Conservation (phyloP, 768 basidiomycete species). For the Calocybe indica region DNA sequence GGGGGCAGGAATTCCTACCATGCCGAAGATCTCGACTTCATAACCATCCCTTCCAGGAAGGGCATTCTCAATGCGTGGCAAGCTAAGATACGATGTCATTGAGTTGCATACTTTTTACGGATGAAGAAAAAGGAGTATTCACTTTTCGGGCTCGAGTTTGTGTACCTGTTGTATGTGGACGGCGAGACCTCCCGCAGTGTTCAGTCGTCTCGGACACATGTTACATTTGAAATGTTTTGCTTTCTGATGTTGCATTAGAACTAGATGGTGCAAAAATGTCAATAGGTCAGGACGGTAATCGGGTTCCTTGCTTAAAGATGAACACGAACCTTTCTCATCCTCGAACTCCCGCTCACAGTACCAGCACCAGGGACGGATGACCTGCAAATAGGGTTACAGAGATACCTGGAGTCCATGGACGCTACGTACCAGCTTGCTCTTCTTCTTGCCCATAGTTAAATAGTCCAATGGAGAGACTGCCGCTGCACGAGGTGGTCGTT, state of each 20-base stretch:
- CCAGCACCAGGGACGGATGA: conserved; percentile 96
- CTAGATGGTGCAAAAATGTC: conserved; percentile 35
- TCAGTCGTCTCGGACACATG: conserved; percentile 91
- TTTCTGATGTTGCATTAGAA: conserved; percentile 98
- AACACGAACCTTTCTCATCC: conserved; percentile 87
- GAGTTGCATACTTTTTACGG: background rate
- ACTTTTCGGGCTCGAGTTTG: conserved; percentile 96
- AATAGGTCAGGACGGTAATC: conserved; percentile 1
- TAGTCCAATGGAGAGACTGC: no score
- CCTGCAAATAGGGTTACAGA: conserved; percentile 29
- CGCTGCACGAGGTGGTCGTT: no score
- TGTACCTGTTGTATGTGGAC: conserved; percentile 99
- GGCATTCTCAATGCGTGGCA: conserved; percentile 93
- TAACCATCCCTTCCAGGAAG: conserved; percentile 95
- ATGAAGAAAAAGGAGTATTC: conserved; percentile 15
- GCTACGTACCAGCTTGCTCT: conserved; percentile 46
- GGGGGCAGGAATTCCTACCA: conserved; percentile 95
- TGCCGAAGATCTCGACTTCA: conserved; percentile 98
- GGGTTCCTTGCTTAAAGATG: background rate
- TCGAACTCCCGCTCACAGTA: conserved; percentile 99
- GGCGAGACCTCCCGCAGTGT: conserved; percentile 95
- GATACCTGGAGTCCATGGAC: background rate
- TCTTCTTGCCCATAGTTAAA: conserved; percentile 51
- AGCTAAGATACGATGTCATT: conserved; percentile 26
- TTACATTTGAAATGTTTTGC: conserved; percentile 99